Evolutionary conservation across 164 flowering plant species (phyloP), one percentile per base, ranked within the genome.

Genomic region (Stephania yunnanensis): DNA sequence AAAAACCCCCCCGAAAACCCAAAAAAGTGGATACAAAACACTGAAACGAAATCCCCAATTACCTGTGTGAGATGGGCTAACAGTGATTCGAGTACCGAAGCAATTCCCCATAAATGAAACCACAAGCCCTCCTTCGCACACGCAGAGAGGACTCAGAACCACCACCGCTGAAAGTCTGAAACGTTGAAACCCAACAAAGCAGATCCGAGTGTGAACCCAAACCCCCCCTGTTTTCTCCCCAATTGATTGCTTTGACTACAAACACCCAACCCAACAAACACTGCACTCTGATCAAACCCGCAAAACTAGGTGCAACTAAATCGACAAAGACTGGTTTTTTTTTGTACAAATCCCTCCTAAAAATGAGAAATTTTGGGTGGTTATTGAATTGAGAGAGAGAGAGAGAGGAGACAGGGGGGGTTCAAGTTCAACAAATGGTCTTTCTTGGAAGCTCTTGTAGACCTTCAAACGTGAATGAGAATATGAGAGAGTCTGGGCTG

Each of bases 41-140:
- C 22, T 65, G 36, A 58, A 45, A 22, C 0, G 50, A 29, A 61
- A 74, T 46, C 13, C 10, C 15, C 42, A 36, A 48, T 19, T 85
- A 90, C 94, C 92, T 77, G 90, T 81, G 76, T 84, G 82, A 74
- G 68, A 73, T 11, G 92, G 85, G 82, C 87, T 88, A 72, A 83
- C 93, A 64, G 91, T 89, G 81, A 93, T 81, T 80, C 83, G 79
- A 78, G 91, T 80, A 72, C 90, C 85, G 69, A 88, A 87, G 80
- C 96, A 90, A 86, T 81, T 77, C 81, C 98, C 98, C 98, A 93
- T 72, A 76, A 74, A 11, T 15, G n/a, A 71, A 55, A 19, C 58
- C 30, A 36, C 46, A 15, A 8, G 5, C 74, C 36, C 31, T 19
- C 52, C n/a, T 20, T 19, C 65, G 13, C 50, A 36, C 42, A 36